Evolutionary conservation across 371 early-diverging fungal species (phyloP).

Genomic region (Chytridium lagenaria): DNA sequence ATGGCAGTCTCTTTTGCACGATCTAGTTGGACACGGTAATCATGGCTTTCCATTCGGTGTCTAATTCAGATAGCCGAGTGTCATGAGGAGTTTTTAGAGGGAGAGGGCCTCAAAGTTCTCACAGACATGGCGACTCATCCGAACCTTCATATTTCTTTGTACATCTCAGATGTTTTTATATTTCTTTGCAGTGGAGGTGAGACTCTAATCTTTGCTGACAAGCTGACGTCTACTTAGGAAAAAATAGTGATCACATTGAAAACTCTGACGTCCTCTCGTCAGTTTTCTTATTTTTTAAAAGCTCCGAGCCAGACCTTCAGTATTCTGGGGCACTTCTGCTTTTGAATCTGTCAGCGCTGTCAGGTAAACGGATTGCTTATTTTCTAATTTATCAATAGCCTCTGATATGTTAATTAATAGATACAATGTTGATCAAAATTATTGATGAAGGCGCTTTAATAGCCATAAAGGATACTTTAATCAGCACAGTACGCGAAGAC

Average conservation of each 20-base stretch:
- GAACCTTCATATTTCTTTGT: slow-evolving; percentile 45
- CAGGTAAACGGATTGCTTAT: slow-evolving; percentile 30
- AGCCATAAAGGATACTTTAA: slow-evolving; percentile 27
- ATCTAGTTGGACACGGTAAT: slow-evolving; percentile 22
- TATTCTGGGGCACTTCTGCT: slow-evolving; percentile 54
- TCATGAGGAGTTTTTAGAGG: slow-evolving; percentile 44
- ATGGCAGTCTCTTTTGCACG: slow-evolving; percentile 44
- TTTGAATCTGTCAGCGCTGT: slow-evolving; percentile 50
- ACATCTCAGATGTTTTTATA: slow-evolving; percentile 56
- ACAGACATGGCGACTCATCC: slow-evolving; percentile 25
- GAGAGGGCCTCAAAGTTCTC: slow-evolving; percentile 43
- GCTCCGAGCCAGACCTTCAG: slow-evolving; percentile 49
- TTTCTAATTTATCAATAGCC: slow-evolving; percentile 3
- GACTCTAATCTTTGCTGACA: neutral
- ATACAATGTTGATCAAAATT: slow-evolving; percentile 31
- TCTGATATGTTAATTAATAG: slow-evolving; percentile 16
- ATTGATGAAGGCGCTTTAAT: slow-evolving; percentile 38
- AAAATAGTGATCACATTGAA: slow-evolving; percentile 28
- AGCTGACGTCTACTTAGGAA: slow-evolving; percentile 10
- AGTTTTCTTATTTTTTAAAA: slow-evolving; percentile 40
- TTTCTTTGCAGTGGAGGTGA: slow-evolving; percentile 46
- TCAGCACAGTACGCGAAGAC: slow-evolving; percentile 29
- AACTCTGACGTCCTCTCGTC: slow-evolving; percentile 35
- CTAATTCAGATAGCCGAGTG: slow-evolving; percentile 31
- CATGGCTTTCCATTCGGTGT: neutral